These are phyloP conservation scores for Iodosphaeria phyllophila DNA, from an alignment of 2,329 filamentous ascomycete genomes.

Conservation along the genomic window DNA sequence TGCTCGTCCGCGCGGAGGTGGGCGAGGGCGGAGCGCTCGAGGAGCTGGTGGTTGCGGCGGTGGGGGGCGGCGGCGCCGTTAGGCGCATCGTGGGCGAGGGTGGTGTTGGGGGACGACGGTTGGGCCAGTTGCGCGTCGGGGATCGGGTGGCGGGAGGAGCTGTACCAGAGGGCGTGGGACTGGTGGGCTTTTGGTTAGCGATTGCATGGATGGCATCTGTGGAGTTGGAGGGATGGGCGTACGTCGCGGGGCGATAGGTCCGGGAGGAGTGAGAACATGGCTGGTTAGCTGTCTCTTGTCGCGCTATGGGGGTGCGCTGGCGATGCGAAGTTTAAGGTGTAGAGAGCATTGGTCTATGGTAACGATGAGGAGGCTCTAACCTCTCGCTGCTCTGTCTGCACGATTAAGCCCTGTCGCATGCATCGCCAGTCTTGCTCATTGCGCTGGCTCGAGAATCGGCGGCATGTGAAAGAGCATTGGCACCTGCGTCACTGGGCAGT, in stretches of 20 bases:
- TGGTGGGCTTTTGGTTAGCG: constrained; percentile 15
- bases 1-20: constrained; percentile 61
- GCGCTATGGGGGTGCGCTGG: constrained; percentile 2
- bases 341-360: too few relatives aligned
- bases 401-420: too few relatives aligned
- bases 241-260: constrained; percentile 55
- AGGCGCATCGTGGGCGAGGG: constrained; percentile 11
- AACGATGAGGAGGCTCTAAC: too few relatives aligned
- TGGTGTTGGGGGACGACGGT: constrained; percentile 16
- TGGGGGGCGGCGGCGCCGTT: constrained; percentile 9
- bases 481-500: too few relatives aligned
- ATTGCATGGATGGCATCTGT: constrained; percentile 2
- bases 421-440: too few relatives aligned
- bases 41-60: constrained; percentile 6
- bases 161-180: constrained; percentile 61
- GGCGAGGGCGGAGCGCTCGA: constrained; percentile 44
- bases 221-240: constrained; percentile 19
- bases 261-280: constrained; percentile 45
- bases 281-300: constrained; percentile 4
- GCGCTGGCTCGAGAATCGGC: too few relatives aligned
- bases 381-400: too few relatives aligned
- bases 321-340: too few relatives aligned
- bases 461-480: too few relatives aligned
- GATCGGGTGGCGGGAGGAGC: constrained; percentile 35
- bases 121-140: constrained; percentile 5